Conservation (phyloP, 352 stramenopile species). For the Phytopythium chamaehyphon region DNA sequence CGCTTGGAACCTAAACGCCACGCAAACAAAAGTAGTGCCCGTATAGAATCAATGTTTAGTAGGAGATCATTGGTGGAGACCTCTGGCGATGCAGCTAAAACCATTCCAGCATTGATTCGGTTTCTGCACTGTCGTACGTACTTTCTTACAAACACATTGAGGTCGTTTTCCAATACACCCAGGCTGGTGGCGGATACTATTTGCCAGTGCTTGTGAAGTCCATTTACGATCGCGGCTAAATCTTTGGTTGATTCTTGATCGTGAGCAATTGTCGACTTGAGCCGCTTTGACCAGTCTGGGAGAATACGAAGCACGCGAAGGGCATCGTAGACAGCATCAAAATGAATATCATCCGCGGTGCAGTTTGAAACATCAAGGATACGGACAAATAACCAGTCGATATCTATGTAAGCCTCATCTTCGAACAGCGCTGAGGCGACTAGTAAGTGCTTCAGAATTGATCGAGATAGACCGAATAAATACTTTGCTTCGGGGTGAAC, state of each 20-base stretch:
- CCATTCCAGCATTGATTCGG: constrained; percentile 18
- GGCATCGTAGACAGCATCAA: constrained; percentile 28
- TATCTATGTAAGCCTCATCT: constrained; percentile 24
- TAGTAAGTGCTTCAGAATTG: constrained; percentile 33
- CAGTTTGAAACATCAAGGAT: constrained; percentile 19
- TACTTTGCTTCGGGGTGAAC: constrained; percentile 20
- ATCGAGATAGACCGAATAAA: constrained; percentile 32
- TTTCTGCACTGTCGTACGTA: constrained; percentile 17
- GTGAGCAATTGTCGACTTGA: not conserved
- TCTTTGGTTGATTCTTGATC: not conserved
- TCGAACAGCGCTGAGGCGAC: constrained; percentile 30
- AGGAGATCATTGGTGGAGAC: too few relatives aligned
- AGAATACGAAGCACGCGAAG: constrained; percentile 16
- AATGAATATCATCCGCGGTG: constrained; percentile 26
- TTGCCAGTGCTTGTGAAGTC: constrained; percentile 29
- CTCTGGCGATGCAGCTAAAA: too few relatives aligned
- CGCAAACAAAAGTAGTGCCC: constrained; percentile 33
- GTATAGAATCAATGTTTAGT: constrained; percentile 22
- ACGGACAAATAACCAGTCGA: constrained; percentile 36
- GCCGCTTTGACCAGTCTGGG: constrained; percentile 5
- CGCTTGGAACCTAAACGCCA: constrained; percentile 41
- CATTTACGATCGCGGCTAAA: not conserved
- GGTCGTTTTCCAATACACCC: constrained; percentile 45
- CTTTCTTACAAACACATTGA: constrained; percentile 42
- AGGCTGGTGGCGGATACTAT: constrained; percentile 27